These are phyloP conservation scores for Aspergillus clavatus DNA, from an alignment of 2,329 filamentous ascomycete species.

Conservation along the genomic window DNA sequence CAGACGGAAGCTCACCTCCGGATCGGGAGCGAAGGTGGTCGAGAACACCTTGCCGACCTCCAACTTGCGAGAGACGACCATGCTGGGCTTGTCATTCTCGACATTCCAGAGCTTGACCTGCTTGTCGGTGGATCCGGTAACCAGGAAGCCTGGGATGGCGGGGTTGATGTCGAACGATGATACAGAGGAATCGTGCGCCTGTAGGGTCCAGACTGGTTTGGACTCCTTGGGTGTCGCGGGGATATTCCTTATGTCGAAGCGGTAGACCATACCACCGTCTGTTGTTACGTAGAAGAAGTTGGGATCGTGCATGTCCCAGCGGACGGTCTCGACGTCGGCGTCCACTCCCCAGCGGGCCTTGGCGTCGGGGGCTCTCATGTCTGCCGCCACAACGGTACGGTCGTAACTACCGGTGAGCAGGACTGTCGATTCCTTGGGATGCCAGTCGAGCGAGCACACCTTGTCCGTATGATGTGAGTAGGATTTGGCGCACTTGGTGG, in stretches of 20 bases:
- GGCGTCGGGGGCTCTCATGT: constrained; percentile 89
- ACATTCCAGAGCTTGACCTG: constrained; percentile 97
- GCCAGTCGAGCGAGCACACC: constrained; percentile 94
- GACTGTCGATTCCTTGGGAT: constrained; percentile 78
- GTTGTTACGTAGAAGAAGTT: constrained; percentile 96
- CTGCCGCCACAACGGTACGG: constrained; percentile 84
- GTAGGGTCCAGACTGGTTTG: constrained; percentile 88
- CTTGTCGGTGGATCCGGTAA: constrained; percentile 88
- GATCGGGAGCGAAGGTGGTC: constrained; percentile 81
- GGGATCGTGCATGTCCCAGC: constrained; percentile 87
- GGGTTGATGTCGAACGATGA: constrained; percentile 91
- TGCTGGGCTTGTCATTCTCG: constrained; percentile 69
- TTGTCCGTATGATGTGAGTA: constrained; percentile 97
- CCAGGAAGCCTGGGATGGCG: constrained; percentile 85
- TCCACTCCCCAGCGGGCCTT: constrained; percentile 88
- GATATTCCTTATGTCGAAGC: constrained; percentile 77
- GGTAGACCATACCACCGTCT: constrained; percentile 85
- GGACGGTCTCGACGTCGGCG: constrained; percentile 86
- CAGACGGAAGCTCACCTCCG: constrained; percentile 84
- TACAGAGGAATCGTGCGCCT: constrained; percentile 89
- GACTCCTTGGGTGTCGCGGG: constrained; percentile 67
- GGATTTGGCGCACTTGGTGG: constrained; percentile 86
- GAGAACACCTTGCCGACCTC: constrained; percentile 95
- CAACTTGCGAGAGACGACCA: constrained; percentile 87
- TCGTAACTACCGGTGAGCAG: constrained; percentile 93